Conservation (phyloP, 2,329 filamentous ascomycete genomes). For the Claviceps paspali region DNA sequence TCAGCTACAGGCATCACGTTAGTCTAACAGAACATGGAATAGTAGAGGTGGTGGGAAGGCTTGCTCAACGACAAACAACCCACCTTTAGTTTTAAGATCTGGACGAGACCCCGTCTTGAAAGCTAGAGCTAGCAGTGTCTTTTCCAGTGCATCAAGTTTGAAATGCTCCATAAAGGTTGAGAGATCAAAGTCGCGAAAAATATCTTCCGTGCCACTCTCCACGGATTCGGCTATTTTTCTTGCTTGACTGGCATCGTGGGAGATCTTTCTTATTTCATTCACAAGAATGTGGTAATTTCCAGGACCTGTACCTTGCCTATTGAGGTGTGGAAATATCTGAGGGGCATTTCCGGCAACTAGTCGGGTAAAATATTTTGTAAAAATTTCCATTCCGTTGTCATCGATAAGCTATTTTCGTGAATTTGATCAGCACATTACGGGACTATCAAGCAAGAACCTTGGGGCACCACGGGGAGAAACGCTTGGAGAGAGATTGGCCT, state of each 20-base stretch:
- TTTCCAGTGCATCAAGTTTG: constrained; percentile 75
- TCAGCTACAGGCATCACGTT: constrained; percentile 45
- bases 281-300: constrained; percentile 74
- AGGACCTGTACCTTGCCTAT: constrained; percentile 56
- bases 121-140: constrained; percentile 73
- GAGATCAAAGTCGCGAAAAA: constrained; percentile 94
- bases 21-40: constrained; percentile 10
- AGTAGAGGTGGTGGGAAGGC: too few species aligned
- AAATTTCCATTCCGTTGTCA: constrained; percentile 99
- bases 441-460: neutral
- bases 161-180: constrained; percentile 93
- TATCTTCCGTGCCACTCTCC: constrained; percentile 77
- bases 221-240: constrained; percentile 87
- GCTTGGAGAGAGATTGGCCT: neutral
- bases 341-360: constrained; percentile 81
- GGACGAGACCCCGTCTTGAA: constrained; percentile 70
- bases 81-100: constrained; percentile 84
- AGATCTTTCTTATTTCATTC: constrained; percentile 74
- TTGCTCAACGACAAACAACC: too few species aligned
- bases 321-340: constrained; percentile 74
- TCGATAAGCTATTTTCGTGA: constrained; percentile 56
- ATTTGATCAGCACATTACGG: constrained; percentile 9
- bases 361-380: constrained; percentile 87
- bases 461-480: neutral
- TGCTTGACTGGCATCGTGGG: constrained; percentile 66